These are phyloP conservation scores for Ilyonectria robusta DNA, from an alignment of 2,329 filamentous ascomycete genomes.

Conservation along the genomic window DNA sequence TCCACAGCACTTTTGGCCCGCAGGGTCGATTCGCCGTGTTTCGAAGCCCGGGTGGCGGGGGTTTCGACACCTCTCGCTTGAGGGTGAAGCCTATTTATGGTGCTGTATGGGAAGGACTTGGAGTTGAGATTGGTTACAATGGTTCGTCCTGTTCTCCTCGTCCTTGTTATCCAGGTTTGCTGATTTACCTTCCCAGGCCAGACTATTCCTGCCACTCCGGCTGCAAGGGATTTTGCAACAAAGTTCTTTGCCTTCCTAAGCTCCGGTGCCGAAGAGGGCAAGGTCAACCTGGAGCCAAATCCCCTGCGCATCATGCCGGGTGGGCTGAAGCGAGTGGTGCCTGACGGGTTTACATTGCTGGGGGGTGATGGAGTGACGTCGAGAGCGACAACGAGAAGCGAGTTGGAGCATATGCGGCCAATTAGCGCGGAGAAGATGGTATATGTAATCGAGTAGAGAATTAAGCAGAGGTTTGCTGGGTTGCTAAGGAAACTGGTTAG, in stretches of 20 bases:
- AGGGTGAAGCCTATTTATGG: conserved; percentile 55
- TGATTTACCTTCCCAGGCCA: neutral
- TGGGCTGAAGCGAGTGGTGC: conserved; percentile 44
- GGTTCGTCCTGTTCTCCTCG: conserved; percentile 38
- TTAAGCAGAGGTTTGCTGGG: too few species aligned
- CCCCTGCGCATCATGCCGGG: conserved; percentile 52
- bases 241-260: conserved; percentile 55
- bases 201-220: conserved; percentile 33
- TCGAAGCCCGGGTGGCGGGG: conserved; percentile 40
- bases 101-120: conserved; percentile 59
- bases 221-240: conserved; percentile 50
- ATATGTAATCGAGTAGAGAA: conserved; percentile 35
- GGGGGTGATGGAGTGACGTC: conserved; percentile 42
- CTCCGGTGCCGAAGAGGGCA: neutral
- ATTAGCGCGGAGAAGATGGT: conserved; percentile 59
- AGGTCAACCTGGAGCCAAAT: conserved; percentile 45
- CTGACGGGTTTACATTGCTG: conserved; percentile 49
- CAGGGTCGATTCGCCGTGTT: conserved; percentile 47
- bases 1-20: conserved; percentile 45
- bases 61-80: conserved; percentile 44
- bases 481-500: too few species aligned
- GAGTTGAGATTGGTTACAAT: conserved; percentile 57
- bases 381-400: conserved; percentile 25
- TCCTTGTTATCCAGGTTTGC: conserved; percentile 27
- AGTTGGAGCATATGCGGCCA: conserved; percentile 55